Conservation (phyloP, 2,329 filamentous ascomycete species). For the Mariannaea sp. region DNA sequence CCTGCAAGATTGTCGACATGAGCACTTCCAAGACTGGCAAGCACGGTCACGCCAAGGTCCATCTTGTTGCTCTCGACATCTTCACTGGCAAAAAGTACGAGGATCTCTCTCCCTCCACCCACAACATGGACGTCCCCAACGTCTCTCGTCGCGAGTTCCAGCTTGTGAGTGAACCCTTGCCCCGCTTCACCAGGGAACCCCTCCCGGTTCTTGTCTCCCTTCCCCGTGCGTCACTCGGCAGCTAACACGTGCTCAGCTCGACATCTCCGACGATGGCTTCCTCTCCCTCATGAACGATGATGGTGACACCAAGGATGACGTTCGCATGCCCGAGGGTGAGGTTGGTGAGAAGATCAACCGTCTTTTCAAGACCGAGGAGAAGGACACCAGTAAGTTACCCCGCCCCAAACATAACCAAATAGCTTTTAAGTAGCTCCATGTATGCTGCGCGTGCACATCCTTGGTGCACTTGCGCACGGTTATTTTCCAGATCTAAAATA, state of each 20-base stretch:
- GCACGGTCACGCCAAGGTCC: constrained; percentile 99
- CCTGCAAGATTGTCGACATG: constrained; percentile 99
- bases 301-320: constrained; percentile 90
- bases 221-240: constrained; percentile 11
- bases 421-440: neutral
- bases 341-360: constrained; percentile 83
- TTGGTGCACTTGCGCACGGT: neutral
- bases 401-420: neutral
- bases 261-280: constrained; percentile 92
- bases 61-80: constrained; percentile 97
- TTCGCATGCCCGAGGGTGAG: constrained; percentile 89
- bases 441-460: too few species aligned
- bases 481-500: neutral
- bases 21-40: constrained; percentile 99
- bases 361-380: constrained; percentile 81
- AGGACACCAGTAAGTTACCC: constrained; percentile 82
- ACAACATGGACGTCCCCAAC: constrained; percentile 97
- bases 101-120: constrained; percentile 97
- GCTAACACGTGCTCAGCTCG: constrained; percentile 62
- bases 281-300: constrained; percentile 90
- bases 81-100: constrained; percentile 99
- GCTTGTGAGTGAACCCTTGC: constrained; percentile 70
- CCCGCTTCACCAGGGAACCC: constrained; percentile 30
- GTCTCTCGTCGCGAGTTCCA: constrained; percentile 90
- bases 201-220: constrained; percentile 19